Percentiles rank a stretch among this genome's conserved stretches.
These are phyloP conservation scores for Colletotrichum sp. DNA, from an alignment of 2,329 filamentous ascomycete species.

Conservation along the genomic window DNA sequence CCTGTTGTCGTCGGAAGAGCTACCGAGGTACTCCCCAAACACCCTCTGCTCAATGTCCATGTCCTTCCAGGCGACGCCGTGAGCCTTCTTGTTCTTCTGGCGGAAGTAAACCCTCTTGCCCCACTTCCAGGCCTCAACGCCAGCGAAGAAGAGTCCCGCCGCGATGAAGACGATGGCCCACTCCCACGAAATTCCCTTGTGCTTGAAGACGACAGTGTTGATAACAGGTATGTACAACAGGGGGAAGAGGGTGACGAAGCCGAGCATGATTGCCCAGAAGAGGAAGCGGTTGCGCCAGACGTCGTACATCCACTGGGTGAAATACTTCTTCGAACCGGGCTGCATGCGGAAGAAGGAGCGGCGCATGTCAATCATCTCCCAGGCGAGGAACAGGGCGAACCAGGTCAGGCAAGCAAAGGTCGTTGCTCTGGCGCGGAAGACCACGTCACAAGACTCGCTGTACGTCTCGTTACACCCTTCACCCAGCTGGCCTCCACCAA, in stretches of 20 bases:
- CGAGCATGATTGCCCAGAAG: slow-evolving; percentile 54
- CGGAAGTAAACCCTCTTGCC: slow-evolving; percentile 40
- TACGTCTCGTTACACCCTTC: slow-evolving; percentile 58
- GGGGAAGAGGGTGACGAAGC: slow-evolving; percentile 38
- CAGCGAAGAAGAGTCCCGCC: slow-evolving; percentile 51
- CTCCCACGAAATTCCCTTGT: slow-evolving; percentile 43
- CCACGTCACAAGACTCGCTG: slow-evolving; percentile 52
- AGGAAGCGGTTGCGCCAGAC: slow-evolving; percentile 51
- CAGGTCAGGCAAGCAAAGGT: slow-evolving; percentile 71
- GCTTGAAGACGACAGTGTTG: slow-evolving; percentile 54
- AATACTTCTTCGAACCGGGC: slow-evolving; percentile 56
- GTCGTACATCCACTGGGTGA: slow-evolving; percentile 63
- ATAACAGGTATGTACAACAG: slow-evolving; percentile 54
- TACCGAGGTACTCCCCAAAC: background rate
- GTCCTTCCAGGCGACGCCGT: slow-evolving; percentile 3
- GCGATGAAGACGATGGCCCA: slow-evolving; percentile 56
- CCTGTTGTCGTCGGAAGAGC: background rate
- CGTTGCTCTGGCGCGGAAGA: slow-evolving; percentile 68
- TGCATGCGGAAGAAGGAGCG: slow-evolving; percentile 71
- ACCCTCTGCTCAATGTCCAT: slow-evolving; percentile 16
- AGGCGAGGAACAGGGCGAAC: slow-evolving; percentile 71
- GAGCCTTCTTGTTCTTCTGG: background rate
- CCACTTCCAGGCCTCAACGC: slow-evolving; percentile 56
- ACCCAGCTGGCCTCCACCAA: slow-evolving; percentile 53
- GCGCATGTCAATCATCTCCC: slow-evolving; percentile 70